Evolutionary conservation across 495 filamentous ascomycete species (phyloP).

Genomic region (Xylaria curta): DNA sequence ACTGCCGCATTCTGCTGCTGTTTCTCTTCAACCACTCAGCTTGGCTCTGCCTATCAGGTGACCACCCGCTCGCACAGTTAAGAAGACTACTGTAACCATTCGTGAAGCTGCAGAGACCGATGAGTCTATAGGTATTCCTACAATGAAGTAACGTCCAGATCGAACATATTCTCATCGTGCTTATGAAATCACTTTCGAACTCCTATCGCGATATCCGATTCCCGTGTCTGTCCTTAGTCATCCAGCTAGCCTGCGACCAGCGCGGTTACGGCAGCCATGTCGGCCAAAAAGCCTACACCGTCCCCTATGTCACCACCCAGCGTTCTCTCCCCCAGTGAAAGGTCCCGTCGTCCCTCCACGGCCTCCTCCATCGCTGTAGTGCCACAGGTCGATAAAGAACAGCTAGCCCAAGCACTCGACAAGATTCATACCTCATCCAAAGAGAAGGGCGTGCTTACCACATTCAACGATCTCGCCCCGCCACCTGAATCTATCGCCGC

Average conservation of each 20-base stretch:
- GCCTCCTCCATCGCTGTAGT: conserved; percentile 62
- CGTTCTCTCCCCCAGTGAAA: conserved; percentile 38
- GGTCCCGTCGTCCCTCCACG: conserved; percentile 67
- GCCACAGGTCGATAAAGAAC: conserved; percentile 68
- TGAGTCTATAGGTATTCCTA: neutral
- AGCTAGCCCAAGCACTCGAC: conserved; percentile 75
- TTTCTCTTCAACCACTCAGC: neutral
- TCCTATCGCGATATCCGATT: conserved; percentile 4
- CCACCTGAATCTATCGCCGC: conserved; percentile 60
- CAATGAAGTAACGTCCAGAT: conserved; percentile 13
- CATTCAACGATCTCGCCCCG: conserved; percentile 84
- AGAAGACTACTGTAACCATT: neutral
- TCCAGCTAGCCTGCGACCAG: conserved; percentile 27
- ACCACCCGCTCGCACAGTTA: conserved; percentile 4
- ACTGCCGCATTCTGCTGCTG: neutral
- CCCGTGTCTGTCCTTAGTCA: neutral
- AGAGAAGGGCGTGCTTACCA: conserved; percentile 78
- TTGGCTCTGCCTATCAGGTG: neutral
- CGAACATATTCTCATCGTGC: neutral
- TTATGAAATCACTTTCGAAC: conserved; percentile 14
- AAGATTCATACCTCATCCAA: conserved; percentile 84
- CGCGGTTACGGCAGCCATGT: conserved; percentile 30
- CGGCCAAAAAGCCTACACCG: conserved; percentile 38
- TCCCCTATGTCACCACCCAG: conserved; percentile 37
- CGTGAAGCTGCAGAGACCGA: neutral